A percentile compares a stretch with the other conserved stretches of the same genome.
Evolutionary conservation across 331 rosid genomes (phyloP).

Genomic region (Malus hybrid): DNA sequence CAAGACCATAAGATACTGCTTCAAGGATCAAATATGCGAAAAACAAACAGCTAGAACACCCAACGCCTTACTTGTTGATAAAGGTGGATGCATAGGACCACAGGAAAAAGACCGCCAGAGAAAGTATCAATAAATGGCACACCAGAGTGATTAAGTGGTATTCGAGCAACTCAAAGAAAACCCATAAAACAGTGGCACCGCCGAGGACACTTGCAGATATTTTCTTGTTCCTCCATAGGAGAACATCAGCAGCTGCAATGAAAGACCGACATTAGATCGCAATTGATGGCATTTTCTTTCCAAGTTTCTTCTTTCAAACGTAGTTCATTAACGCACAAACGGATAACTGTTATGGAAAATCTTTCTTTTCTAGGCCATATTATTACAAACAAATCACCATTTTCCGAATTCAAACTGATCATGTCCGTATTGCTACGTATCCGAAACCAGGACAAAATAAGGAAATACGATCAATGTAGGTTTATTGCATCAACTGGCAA

Average conservation of each 20-base stretch:
- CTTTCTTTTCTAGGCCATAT: not conserved
- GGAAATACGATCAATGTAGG: not conserved
- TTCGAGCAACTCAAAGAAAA: slow-evolving; percentile 61
- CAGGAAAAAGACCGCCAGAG: slow-evolving; percentile 45
- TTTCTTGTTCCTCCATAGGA: slow-evolving; percentile 84
- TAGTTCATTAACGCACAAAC: not conserved
- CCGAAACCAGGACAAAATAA: not conserved
- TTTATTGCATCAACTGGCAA: not conserved
- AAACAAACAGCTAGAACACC: not conserved
- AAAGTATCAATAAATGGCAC: slow-evolving; percentile 57
- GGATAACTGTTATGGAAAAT: not conserved
- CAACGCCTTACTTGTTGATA: slow-evolving; percentile 56
- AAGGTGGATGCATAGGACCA: slow-evolving; percentile 68
- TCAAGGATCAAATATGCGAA: not conserved
- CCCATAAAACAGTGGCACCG: slow-evolving; percentile 68
- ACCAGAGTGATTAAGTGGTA: slow-evolving; percentile 68
- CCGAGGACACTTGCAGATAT: slow-evolving; percentile 53
- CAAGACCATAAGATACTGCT: slow-evolving; percentile 3
- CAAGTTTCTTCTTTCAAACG: not conserved
- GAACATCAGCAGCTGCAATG: slow-evolving; percentile 83
- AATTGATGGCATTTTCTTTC: not conserved
- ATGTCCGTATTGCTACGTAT: not conserved
- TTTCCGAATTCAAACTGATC: not conserved
- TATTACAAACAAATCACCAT: not conserved
- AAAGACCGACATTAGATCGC: slow-evolving; percentile 13